phyloP scores from a whole-genome alignment of 2,329 filamentous ascomycete species.

The Fonsecaea monophora region DNA sequence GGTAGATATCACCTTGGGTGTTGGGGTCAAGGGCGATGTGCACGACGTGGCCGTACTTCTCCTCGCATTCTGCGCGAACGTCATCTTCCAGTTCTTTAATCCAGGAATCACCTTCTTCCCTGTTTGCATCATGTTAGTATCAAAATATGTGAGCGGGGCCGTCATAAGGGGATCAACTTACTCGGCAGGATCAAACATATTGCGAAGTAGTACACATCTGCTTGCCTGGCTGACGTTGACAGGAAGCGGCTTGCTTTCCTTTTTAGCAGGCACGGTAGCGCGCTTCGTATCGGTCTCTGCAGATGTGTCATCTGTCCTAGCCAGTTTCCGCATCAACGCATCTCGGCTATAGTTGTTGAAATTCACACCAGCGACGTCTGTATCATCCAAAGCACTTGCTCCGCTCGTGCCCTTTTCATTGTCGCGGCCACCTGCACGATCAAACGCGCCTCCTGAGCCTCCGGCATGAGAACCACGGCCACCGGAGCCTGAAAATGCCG shows the following conservation, averaged over 20 bases:
- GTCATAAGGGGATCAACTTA: constrained; percentile 60
- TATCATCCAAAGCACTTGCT: constrained; percentile 94
- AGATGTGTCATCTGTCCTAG: constrained; percentile 84
- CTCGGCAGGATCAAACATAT: constrained; percentile 93
- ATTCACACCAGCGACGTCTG: constrained; percentile 96
- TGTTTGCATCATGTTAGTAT: constrained; percentile 49
- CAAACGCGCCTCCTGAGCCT: constrained; percentile 74
- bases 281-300: constrained; percentile 70
- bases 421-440: constrained; percentile 86
- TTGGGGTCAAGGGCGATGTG: constrained; percentile 95
- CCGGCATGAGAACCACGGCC: constrained; percentile 84
- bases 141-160: background rate
- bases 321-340: constrained; percentile 97
- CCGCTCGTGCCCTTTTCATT: constrained; percentile 86
- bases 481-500: constrained; percentile 86
- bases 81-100: constrained; percentile 93
- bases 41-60: constrained; percentile 95
- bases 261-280: constrained; percentile 73
- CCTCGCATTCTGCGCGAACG: constrained; percentile 88
- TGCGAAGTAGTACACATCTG: constrained; percentile 90
- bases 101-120: constrained; percentile 87
- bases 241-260: constrained; percentile 77
- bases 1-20: constrained; percentile 93
- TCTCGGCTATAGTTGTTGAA: constrained; percentile 99
- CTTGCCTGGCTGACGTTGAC: constrained; percentile 91